Evolutionary conservation across 1,139 yeast species (phyloP), one percentile per base, ranked within the genome.

Genomic region (Kodamaea fungicola): DNA sequence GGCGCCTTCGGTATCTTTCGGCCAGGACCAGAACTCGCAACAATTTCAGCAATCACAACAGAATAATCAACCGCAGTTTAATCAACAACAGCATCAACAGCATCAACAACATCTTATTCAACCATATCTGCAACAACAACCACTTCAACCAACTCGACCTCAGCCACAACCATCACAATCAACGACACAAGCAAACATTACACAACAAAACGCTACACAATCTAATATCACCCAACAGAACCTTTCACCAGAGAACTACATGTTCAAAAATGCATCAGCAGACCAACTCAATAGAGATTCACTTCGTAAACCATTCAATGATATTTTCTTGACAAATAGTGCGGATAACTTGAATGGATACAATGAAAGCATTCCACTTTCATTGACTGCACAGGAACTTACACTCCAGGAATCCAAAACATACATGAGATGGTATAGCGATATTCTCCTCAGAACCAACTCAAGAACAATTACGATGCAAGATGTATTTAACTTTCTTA

Each of bases 391-490:
- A 1, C 76, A 74, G 36, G 85, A 83, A 36, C 63, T 84, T 31
- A 71, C 87, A 0, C 64, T 67, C 10, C 79, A 78, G 42, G 94
- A 84, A 50, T 74, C 80, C 3, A 78, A 79, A 49, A 83, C 92
- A 0, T 84, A 84, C 56, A 67, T 83, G 55, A 62, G 92, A 49
- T 84, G 94, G 94, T 84, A 83, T 53, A 78, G 80, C 49, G 83
- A 80, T 50, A 79, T 84, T 10, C 68, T 80, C 32, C 72, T 81
- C 9, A 69, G 86, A 34, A 68, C 74, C 9, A 75, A 74, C 45
- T 64, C 75, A 29, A 68, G 81, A 45, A 63, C 84, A 25, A 76
- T 83, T 12, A 63, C 76, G 8, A 60, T 84, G 49, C 62, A 60
- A 2, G 92, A 84, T 50, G 84, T 84, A 6, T 83, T 78, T 59